phyloP scores from a whole-genome alignment of 805 yeast genomes.

The Ogataea neopini region DNA sequence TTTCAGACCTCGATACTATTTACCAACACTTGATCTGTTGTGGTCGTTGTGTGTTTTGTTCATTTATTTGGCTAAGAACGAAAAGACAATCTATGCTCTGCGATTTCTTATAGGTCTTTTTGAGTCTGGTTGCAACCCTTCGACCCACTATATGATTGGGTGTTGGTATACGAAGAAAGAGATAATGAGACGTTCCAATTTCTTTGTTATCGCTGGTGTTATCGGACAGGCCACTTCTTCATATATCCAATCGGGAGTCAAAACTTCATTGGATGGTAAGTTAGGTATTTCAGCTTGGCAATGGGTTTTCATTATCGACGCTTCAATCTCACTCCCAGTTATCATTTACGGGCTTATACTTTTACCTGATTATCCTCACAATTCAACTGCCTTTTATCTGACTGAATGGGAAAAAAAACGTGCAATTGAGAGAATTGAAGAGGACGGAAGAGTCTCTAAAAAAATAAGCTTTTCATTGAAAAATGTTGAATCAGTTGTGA shows the following conservation, averaged over 20 bases:
- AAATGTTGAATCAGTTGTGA: conserved; percentile 41
- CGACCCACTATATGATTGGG: conserved; percentile 41
- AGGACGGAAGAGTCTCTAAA: conserved; percentile 41
- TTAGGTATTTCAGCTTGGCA: conserved; percentile 65
- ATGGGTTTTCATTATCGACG: conserved; percentile 73
- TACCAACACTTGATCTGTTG: conserved; percentile 46
- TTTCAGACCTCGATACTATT: conserved; percentile 47
- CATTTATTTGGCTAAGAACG: conserved; percentile 37
- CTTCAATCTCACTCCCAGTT: conserved; percentile 56
- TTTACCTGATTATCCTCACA: conserved; percentile 53
- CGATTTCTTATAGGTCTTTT: conserved; percentile 63
- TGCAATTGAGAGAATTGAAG: conserved; percentile 19
- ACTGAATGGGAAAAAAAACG: conserved; percentile 27
- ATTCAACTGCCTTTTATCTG: conserved; percentile 24
- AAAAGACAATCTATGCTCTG: conserved; percentile 52
- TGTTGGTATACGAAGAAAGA: conserved; percentile 59
- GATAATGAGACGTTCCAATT: conserved; percentile 57
- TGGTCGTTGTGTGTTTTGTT: conserved; percentile 47
- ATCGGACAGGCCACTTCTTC: conserved; percentile 65
- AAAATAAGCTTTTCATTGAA: conserved; percentile 36
- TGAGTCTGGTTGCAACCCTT: conserved; percentile 42
- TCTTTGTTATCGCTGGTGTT: conserved; percentile 62
- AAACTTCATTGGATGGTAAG: conserved; percentile 46
- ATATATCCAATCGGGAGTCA: conserved; percentile 59
- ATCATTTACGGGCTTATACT: conserved; percentile 59